Evolutionary conservation across 2,329 filamentous ascomycete species (phyloP), one percentile per base, ranked within the genome.

Genomic region (Cercospora zeina): DNA sequence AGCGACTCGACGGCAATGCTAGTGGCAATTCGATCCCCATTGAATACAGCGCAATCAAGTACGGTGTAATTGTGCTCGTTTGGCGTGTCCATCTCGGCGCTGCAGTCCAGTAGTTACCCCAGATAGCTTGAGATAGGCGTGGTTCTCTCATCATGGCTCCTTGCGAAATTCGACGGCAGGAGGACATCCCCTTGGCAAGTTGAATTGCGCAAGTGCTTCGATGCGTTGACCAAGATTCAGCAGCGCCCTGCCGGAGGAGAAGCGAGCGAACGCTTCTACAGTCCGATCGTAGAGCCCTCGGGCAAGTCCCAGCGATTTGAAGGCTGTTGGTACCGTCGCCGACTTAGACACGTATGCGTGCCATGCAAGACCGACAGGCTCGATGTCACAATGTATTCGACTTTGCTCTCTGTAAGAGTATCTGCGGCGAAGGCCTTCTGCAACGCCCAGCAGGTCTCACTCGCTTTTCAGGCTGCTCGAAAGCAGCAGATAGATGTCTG

Each of bases 91-190:
- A 78, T 45, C 53, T 77, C 70, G 6, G 70, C 75, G 0, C 75
- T 74, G 1, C 69, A 69, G 8, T 73, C 67, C 0, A 77, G 64
- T 30, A 79, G 62, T 36, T 75, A n/a, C n/a, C n/a, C n/a, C n/a
- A n/a, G n/a, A n/a, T n/a, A n/a, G 71, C 6, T 56, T 56, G 2
- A 78, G 62, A 58, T 78, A 77, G 1, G 65, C 58, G 0, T 71
- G 66, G 58, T 78, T 70, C 65, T 79, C 77, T 1, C 65, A 62
- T 0, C 73, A 77, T 0, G 75, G 75, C 59, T 78, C 77, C 58
- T 75, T 78, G 66, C 72, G 75, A 16, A 79, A 64, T 0, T 74
- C 75, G 19, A 77, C 74, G n/a, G 73, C 72, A 5, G 76, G 72
- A 0, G 75, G 72, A 58, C 73, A 74, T 0, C 58, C 59, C 11